Evolutionary conservation across 345 rosid species (phyloP).

Genomic region (Lumnitzera littorea): DNA sequence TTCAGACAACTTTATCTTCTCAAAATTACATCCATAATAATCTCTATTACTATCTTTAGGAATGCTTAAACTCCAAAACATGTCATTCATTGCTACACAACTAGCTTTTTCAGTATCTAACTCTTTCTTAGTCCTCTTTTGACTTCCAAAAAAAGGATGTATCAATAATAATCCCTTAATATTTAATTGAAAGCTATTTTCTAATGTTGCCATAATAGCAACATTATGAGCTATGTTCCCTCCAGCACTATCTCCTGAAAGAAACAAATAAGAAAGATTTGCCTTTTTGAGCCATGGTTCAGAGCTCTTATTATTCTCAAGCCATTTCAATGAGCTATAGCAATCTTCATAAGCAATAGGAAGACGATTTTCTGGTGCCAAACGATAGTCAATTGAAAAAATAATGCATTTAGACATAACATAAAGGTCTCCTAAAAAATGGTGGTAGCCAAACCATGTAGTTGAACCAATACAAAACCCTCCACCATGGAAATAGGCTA

Average conservation of each 20-base stretch:
- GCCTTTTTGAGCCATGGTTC: slow-evolving; percentile 48
- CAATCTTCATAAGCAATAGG: slow-evolving; percentile 52
- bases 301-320: slow-evolving; percentile 7
- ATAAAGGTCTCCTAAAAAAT: slow-evolving; percentile 51
- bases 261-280: slow-evolving; percentile 31
- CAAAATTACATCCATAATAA: slow-evolving; percentile 43
- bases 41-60: slow-evolving; percentile 38
- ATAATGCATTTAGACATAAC: slow-evolving; percentile 27
- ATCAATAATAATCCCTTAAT: slow-evolving; percentile 36
- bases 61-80: slow-evolving; percentile 55
- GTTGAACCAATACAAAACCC: slow-evolving; percentile 60
- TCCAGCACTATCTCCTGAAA: slow-evolving; percentile 63
- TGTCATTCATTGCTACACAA: slow-evolving; percentile 34
- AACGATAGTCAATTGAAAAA: slow-evolving; percentile 47
- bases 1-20: slow-evolving; percentile 23
- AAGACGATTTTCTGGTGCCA: slow-evolving; percentile 56
- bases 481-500: slow-evolving; percentile 64
- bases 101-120: slow-evolving; percentile 18
- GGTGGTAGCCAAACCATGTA: slow-evolving; percentile 57
- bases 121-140: slow-evolving; percentile 40
- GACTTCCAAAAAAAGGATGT: slow-evolving; percentile 61
- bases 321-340: slow-evolving; percentile 42
- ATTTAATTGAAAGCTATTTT: slow-evolving; percentile 9
- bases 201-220: slow-evolving; percentile 24
- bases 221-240: slow-evolving; percentile 57